phyloP scores from a whole-genome alignment of 768 basidiomycete genomes.

The Postia placenta region DNA sequence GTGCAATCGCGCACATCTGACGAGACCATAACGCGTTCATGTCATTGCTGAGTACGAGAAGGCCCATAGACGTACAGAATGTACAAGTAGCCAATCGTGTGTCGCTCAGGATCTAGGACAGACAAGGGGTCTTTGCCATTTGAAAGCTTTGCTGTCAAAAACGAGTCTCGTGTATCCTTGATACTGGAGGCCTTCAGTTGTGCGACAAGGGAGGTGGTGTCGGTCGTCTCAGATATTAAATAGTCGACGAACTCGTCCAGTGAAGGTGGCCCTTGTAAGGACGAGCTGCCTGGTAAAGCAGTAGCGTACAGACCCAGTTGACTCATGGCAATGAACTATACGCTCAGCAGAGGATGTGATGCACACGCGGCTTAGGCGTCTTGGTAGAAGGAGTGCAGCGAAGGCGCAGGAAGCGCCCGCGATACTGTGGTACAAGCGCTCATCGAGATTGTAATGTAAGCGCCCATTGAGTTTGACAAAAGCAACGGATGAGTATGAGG shows the following conservation, averaged over 20 bases:
- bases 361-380: no score
- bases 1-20: constrained; percentile 56
- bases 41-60: background rate
- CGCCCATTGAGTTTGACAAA: no score
- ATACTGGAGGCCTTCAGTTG: constrained; percentile 30
- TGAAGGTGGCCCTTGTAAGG: no score
- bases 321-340: no score
- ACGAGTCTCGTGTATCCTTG: constrained; percentile 54
- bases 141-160: constrained; percentile 46
- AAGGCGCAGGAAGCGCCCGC: no score
- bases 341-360: no score
- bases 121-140: constrained; percentile 65
- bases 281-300: no score
- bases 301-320: no score
- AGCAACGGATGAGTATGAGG: no score
- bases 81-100: constrained; percentile 64
- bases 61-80: constrained; percentile 74
- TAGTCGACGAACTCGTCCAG: constrained; percentile 9
- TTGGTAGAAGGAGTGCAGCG: no score
- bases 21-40: background rate
- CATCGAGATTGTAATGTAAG: no score
- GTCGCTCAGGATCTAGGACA: constrained; percentile 46
- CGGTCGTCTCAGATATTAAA: constrained; percentile 5
- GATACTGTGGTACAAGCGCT: no score
- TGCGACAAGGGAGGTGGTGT: constrained; percentile 4